phyloP scores from a whole-genome alignment of 164 flowering plant species.

The Vitis rotundifolia region DNA sequence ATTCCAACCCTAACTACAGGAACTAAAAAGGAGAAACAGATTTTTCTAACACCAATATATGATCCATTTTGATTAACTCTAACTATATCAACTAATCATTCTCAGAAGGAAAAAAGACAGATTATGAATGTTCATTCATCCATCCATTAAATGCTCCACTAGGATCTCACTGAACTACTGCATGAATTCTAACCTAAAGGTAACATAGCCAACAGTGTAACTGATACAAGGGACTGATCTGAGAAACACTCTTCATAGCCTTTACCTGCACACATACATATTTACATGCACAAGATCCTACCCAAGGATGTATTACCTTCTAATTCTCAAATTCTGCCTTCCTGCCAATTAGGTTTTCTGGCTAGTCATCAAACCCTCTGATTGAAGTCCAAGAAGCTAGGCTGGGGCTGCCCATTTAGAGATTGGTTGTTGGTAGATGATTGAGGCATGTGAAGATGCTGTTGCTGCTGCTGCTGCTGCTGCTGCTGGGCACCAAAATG shows the following conservation, averaged over 20 bases:
- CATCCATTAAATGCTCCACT: conserved; percentile 3
- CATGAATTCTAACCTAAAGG: conserved; percentile 11
- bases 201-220: conserved; percentile 6
- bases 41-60: too few species aligned
- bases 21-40: too few species aligned
- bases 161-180: conserved; percentile 1
- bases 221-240: conserved; percentile 6
- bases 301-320: conserved; percentile 7
- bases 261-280: conserved; percentile 26
- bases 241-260: conserved; percentile 25
- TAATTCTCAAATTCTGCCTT: neutral
- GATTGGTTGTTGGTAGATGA: conserved; percentile 37
- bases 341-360: neutral
- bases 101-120: neutral
- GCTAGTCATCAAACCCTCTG: conserved; percentile 23
- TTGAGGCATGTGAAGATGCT: conserved; percentile 43
- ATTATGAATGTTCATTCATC: neutral
- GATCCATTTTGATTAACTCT: neutral
- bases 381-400: conserved; percentile 57
- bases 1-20: too few species aligned
- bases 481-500: conserved; percentile 44
- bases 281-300: conserved; percentile 26
- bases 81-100: neutral
- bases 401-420: conserved; percentile 42
- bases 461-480: conserved; percentile 42